Evolutionary conservation across 176 grass and related monocot species (phyloP).

Genomic region (Metroxylon sagu): DNA sequence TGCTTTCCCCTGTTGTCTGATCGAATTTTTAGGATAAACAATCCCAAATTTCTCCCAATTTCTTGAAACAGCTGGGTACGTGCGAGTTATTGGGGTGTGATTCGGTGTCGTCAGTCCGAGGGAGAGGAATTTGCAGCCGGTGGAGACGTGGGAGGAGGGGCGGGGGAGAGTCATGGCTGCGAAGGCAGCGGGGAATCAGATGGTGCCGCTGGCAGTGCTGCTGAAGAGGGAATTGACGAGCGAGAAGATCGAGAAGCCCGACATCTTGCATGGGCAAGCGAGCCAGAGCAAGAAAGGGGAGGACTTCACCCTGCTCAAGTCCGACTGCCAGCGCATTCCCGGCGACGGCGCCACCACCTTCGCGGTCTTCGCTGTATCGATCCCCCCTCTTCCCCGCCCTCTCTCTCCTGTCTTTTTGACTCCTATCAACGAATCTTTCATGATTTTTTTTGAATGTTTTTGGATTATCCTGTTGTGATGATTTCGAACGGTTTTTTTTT

Average conservation of each 20-base stretch:
- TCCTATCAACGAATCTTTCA: too few relatives aligned
- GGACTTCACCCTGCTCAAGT: constrained; percentile 73
- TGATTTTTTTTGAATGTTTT: too few relatives aligned
- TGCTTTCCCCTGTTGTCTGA: too few relatives aligned
- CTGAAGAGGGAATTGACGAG: constrained; percentile 81
- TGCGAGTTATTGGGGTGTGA: neutral
- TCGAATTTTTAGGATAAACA: too few relatives aligned
- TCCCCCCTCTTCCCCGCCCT: neutral
- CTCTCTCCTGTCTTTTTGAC: neutral
- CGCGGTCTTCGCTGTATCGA: constrained; percentile 80
- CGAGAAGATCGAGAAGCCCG: constrained; percentile 78
- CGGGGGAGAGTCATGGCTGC: constrained; percentile 7
- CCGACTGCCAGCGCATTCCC: constrained; percentile 44
- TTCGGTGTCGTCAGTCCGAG: too few relatives aligned
- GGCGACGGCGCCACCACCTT: constrained; percentile 77
- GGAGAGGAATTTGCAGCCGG: too few relatives aligned
- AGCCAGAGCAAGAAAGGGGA: constrained; percentile 79
- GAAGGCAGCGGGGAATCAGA: constrained; percentile 11
- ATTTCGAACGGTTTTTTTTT: too few relatives aligned
- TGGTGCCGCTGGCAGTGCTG: constrained; percentile 70
- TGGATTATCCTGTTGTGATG: too few relatives aligned
- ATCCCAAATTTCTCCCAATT: too few relatives aligned
- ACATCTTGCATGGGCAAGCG: constrained; percentile 76
- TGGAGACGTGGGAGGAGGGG: neutral
- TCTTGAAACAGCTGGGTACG: neutral